Evolutionary conservation across 352 stramenopile genomes (phyloP), one percentile per base, ranked within the genome.

Genomic region (Globisporangium spinosum): DNA sequence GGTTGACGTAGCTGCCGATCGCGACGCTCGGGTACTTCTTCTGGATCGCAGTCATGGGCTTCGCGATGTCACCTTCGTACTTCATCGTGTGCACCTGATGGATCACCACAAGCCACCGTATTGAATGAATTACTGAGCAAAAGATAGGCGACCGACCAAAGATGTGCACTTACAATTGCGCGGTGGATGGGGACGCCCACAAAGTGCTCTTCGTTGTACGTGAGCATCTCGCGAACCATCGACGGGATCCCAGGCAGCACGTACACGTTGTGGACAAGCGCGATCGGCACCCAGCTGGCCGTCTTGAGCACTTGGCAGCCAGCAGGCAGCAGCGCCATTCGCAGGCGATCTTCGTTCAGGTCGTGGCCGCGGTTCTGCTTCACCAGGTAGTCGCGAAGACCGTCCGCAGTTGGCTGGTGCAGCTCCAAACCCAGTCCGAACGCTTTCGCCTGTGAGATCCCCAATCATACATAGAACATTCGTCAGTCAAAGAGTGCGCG

Each of bases 1-100:
- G 69, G 69, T 95, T 96, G 56, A 95, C 68, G 70, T 96, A 96
- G 77, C 88, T 94, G 25, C 88, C 88, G 49, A 96, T 94, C 3
- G 80, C 74, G 65, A 94, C 80, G 62, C 79, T 71, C 49, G 86
- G 82, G 62, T 91, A 77, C 17, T 76, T 67, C 32, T 90, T 89
- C 65, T 92, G 83, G 56, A 94, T 72, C 0, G 70, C 82, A 35
- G 77, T 89, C 63, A 96, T 75, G 43, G 75, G 57, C 38, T 76
- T 74, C 25, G 86, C 88, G 51, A 96, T 77, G 45, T 88, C 78
- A 49, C 80, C 86, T 79, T 96, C 88, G 47, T 80, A 70, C 55
- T 75, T 78, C 56, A 89, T 53, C 25, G 86, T 94, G 56, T 89
- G 82, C 9, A 93, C 82, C 87, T 95, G 35, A 9, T 12, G 22